A percentile compares a stretch with the other conserved stretches of the same genome.
These are phyloP conservation scores for Paramecium pentaurelia DNA, from an alignment of 73 alveolate species.

Conservation along the genomic window DNA sequence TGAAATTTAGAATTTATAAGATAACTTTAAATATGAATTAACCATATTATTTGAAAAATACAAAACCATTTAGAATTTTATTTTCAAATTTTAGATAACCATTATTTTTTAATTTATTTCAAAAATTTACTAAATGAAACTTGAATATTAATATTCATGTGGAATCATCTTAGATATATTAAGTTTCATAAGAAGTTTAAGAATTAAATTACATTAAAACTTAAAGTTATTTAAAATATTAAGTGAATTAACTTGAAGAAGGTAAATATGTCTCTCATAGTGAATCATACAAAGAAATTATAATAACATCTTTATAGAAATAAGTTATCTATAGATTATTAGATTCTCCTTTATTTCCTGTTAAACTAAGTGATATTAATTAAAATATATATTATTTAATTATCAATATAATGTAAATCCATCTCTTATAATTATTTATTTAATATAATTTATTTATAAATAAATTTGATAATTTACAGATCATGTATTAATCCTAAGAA, in stretches of 20 bases:
- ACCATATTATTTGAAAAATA: not conserved
- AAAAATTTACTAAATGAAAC: not conserved
- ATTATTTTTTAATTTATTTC: not conserved
- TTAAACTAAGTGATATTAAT: not conserved
- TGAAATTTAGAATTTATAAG: not conserved
- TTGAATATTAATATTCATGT: too few relatives aligned
- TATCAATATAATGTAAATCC: not conserved
- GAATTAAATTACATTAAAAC: too few relatives aligned
- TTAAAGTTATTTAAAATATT: too few relatives aligned
- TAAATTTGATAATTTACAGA: not conserved
- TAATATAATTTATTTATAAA: not conserved
- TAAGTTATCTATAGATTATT: not conserved
- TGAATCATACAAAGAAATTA: too few relatives aligned
- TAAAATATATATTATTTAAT: too few relatives aligned
- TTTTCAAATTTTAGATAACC: too few relatives aligned
- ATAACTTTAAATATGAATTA: not conserved
- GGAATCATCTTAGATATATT: too few relatives aligned
- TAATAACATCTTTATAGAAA: not conserved
- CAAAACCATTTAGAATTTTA: not conserved
- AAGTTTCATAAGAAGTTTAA: too few relatives aligned
- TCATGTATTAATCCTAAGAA: not conserved
- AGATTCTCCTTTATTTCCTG: not conserved
- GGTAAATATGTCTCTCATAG: too few relatives aligned
- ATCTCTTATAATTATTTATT: not conserved
- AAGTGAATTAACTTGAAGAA: too few relatives aligned